Percentiles rank a stretch among this genome's conserved stretches.
Conservation (phyloP, 768 basidiomycete genomes). For the Lactifluus subvellereus region DNA sequence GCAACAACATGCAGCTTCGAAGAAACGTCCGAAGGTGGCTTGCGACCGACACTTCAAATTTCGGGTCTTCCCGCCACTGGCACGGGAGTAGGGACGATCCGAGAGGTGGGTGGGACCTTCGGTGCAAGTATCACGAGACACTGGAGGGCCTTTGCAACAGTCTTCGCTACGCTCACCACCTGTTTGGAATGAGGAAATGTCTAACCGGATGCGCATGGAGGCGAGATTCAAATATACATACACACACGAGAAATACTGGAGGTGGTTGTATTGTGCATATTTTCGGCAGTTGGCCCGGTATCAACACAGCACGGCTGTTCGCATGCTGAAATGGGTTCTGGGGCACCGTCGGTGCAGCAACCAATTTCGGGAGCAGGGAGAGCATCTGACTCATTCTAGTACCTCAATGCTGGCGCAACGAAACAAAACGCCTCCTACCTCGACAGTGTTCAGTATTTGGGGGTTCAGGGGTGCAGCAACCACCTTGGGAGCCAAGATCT, state of each 20-base stretch:
- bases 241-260: neutral
- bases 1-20: conserved; percentile 18
- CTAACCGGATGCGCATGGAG: neutral
- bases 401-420: neutral
- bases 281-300: neutral
- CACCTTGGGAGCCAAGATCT: neutral
- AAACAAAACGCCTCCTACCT: neutral
- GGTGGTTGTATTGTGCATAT: neutral
- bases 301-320: neutral
- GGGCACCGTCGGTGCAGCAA: neutral
- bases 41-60: conserved; percentile 1
- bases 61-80: neutral
- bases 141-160: neutral
- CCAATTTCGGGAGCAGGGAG: neutral
- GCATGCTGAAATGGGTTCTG: neutral
- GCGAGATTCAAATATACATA: neutral
- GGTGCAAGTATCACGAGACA: neutral
- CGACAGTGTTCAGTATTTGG: neutral
- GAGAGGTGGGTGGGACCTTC: neutral
- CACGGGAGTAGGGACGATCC: neutral
- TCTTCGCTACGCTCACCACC: neutral
- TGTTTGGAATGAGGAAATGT: neutral
- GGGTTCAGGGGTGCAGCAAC: neutral
- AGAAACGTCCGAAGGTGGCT: conserved; percentile 13
- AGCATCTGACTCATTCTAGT: neutral